These are phyloP conservation scores for Flaveria floridana DNA, from an alignment of 140 eudicot genomes.

Conservation along the genomic window DNA sequence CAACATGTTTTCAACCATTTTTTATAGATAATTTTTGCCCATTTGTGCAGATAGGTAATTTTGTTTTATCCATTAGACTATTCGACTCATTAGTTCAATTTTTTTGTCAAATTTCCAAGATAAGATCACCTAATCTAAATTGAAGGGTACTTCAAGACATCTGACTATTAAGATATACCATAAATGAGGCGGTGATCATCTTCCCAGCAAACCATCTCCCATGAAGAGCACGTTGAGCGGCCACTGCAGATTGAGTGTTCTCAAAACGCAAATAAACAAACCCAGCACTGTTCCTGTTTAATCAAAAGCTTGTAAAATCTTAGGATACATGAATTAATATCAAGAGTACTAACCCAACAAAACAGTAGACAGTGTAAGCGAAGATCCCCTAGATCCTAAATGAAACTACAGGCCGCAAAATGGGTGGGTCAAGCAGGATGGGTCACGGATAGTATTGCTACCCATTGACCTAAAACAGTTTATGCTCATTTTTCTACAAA, in stretches of 20 bases:
- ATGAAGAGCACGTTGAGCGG: slow-evolving; percentile 79
- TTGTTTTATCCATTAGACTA: not conserved
- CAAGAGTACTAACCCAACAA: not conserved
- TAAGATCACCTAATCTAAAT: not conserved
- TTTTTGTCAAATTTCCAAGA: not conserved
- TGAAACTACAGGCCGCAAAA: too few relatives aligned
- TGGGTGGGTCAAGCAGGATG: too few relatives aligned
- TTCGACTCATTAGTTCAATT: not conserved
- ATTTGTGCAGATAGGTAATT: not conserved
- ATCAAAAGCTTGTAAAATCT: slow-evolving; percentile 3
- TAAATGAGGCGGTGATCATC: slow-evolving; percentile 83
- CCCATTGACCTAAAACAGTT: too few relatives aligned
- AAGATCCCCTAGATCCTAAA: too few relatives aligned
- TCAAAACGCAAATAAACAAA: slow-evolving; percentile 80
- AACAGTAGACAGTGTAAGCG: not conserved
- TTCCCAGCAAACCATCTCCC: slow-evolving; percentile 98
- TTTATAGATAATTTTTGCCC: too few relatives aligned
- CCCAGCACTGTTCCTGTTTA: slow-evolving; percentile 67
- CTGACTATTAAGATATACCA: slow-evolving; percentile 47
- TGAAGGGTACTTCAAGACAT: not conserved
- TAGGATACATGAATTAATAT: not conserved
- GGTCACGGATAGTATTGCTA: too few relatives aligned
- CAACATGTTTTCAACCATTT: not conserved
- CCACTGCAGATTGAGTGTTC: slow-evolving; percentile 54
- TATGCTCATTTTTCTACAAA: too few relatives aligned